Evolutionary conservation across 352 stramenopile species (phyloP).

Genomic region (Pythium brachiatum): DNA sequence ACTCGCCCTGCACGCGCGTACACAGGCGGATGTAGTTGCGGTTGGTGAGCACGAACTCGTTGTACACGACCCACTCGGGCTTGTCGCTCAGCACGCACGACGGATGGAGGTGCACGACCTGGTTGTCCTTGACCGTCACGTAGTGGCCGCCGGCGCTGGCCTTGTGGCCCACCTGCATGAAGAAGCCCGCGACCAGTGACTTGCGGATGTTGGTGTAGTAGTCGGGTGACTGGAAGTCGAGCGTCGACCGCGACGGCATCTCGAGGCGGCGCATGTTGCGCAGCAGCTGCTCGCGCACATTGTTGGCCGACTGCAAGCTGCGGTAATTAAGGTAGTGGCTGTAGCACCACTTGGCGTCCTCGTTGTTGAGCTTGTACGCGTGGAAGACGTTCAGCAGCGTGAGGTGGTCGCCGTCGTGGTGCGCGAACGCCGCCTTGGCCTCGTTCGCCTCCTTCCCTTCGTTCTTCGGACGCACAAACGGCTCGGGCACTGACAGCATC

Average conservation of each 20-base stretch:
- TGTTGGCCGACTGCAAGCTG: conserved; percentile 92
- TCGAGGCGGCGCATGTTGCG: conserved; percentile 95
- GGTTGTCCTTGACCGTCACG: conserved; percentile 99
- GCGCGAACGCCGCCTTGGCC: conserved; percentile 94
- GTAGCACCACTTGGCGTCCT: conserved; percentile 95
- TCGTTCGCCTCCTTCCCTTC: conserved; percentile 95
- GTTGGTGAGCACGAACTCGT: conserved; percentile 98
- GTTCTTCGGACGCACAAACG: conserved; percentile 96
- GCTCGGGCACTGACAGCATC: conserved; percentile 93
- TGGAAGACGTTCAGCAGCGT: conserved; percentile 98
- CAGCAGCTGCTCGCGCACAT: conserved; percentile 96
- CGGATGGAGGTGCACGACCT: conserved; percentile 97
- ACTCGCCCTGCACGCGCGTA: conserved; percentile 92
- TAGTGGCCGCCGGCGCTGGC: conserved; percentile 87
- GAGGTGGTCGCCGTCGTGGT: conserved; percentile 96
- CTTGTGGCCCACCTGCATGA: conserved; percentile 96
- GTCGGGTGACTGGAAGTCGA: conserved; percentile 78
- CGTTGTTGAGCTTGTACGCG: conserved; percentile 93
- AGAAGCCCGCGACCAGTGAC: conserved; percentile 95
- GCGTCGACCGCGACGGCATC: conserved; percentile 62
- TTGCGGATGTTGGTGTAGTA: conserved; percentile 94
- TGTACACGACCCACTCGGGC: conserved; percentile 98
- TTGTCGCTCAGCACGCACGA: conserved; percentile 95
- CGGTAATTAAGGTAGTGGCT: conserved; percentile 98
- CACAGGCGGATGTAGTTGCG: conserved; percentile 99